phyloP scores from a whole-genome alignment of 1,284 basidiomycete species.

The Puccinia coronata region DNA sequence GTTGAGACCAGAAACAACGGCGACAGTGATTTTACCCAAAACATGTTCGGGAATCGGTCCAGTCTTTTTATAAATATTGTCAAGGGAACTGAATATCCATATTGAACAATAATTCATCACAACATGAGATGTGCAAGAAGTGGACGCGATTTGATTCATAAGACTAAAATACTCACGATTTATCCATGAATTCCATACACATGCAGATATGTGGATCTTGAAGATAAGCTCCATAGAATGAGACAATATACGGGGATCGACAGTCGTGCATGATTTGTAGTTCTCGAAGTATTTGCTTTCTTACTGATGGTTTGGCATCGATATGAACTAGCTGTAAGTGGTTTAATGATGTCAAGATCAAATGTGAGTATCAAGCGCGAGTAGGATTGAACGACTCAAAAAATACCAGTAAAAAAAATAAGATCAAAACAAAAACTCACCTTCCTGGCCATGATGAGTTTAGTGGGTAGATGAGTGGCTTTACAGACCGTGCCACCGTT shows the following conservation, averaged over 20 bases:
- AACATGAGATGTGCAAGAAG: background rate
- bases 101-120: background rate
- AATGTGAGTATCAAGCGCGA: background rate
- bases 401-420: background rate
- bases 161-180: slow-evolving; percentile 59
- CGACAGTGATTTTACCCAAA: slow-evolving; percentile 83
- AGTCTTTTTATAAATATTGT: slow-evolving; percentile 89
- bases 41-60: slow-evolving; percentile 86
- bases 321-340: slow-evolving; percentile 82
- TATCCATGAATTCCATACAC: slow-evolving; percentile 97
- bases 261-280: slow-evolving; percentile 99
- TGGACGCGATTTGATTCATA: background rate
- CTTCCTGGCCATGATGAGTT: slow-evolving; percentile 92
- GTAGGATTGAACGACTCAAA: background rate
- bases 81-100: slow-evolving; percentile 63
- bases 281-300: slow-evolving; percentile 96
- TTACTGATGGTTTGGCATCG: slow-evolving; percentile 93
- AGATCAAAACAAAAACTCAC: slow-evolving; percentile 61
- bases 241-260: slow-evolving; percentile 87
- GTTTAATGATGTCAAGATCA: background rate
- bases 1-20: slow-evolving; percentile 88
- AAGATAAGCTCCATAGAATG: slow-evolving; percentile 93
- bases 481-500: slow-evolving; percentile 96
- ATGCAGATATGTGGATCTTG: slow-evolving; percentile 97
- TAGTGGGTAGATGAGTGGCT: slow-evolving; percentile 87